These are phyloP conservation scores for Lecanoromycetidae sp. DNA, from an alignment of 2,329 filamentous ascomycete species.

Conservation along the genomic window DNA sequence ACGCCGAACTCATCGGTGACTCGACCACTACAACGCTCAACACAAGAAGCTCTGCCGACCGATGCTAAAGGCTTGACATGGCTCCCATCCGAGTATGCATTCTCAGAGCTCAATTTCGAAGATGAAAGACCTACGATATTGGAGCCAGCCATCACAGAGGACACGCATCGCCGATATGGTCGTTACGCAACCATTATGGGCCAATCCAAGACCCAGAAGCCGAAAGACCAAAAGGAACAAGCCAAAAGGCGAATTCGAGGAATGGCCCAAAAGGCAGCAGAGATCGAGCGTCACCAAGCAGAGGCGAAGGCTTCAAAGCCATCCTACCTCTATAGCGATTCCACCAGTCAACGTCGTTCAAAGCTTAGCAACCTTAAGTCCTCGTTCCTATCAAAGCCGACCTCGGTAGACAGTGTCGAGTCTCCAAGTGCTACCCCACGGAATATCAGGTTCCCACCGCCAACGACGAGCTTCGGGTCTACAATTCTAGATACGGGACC, in stretches of 20 bases:
- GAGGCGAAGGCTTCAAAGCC: background rate
- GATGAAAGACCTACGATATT: conserved; percentile 1
- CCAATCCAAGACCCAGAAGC: background rate
- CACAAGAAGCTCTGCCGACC: too few species aligned
- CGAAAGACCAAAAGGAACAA: background rate
- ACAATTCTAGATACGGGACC: too few species aligned
- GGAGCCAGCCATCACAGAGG: background rate
- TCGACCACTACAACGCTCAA: too few species aligned
- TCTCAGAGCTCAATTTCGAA: conserved; percentile 6
- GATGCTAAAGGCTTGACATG: background rate
- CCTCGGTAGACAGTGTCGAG: too few species aligned
- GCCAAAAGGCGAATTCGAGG: conserved; percentile 1
- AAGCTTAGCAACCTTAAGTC: too few species aligned
- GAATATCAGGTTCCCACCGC: too few species aligned
- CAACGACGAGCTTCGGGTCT: too few species aligned
- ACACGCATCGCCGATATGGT: background rate
- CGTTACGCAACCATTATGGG: background rate
- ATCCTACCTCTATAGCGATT: background rate
- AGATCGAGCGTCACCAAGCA: conserved; percentile 6
- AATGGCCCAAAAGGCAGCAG: background rate
- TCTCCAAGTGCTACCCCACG: too few species aligned
- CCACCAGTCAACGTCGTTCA: background rate
- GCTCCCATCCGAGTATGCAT: conserved; percentile 4
- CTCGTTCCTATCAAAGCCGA: too few species aligned
- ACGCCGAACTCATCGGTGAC: background rate